Base-by-base conservation (phyloP, 495 filamentous ascomycete species). In the Xylaria castorea region DNA sequence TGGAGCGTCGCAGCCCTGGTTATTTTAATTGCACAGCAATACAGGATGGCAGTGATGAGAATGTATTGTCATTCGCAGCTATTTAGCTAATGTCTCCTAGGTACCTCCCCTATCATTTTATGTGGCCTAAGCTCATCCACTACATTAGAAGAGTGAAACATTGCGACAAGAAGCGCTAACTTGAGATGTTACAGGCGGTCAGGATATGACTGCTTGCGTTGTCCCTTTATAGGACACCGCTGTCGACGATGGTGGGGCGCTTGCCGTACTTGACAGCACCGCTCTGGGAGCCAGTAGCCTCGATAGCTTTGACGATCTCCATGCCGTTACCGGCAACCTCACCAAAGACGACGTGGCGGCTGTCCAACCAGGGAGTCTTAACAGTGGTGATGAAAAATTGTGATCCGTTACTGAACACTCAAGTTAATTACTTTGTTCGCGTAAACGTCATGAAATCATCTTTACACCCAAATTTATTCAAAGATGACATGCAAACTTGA, bases 281-380 rank as follows among this genome's bases (percentile, higher is more conserved):
- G 77, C 81, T 85, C 79, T 82, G 76, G 75, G 83, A 87, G 80
- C 92, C 92, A 48, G 89, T 87, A 70, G 88, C 86, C 89, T 97
- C 93, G 66, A 97, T 86, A 74, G 90, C 87, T 83, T 87, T 87
- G 80, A 96, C 92, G 70, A 94, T 77, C 0, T 80, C 72, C 84
- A 89, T 80, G n/a, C 83, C 80, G 0, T 83, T 78, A 71, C 93
- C 91, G 65, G 88, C 87, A 53, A 94, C 92, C 82, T 92, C 86
- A 61, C 92, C 92, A 81, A 95, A 95, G 77, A 94, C 93, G 75
- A 93, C 91, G 83, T 95, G 93, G 78, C 91, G 91, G 75, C 90
- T 90, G 77, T 95, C 89, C 75, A 95, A 88, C 89, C 92, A 93
- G 69, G 83, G 83, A 64, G 93, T 94, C 78, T 85, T 79, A 71